phyloP scores from a whole-genome alignment of 2,329 filamentous ascomycete species.

The Leptographium procerum region DNA sequence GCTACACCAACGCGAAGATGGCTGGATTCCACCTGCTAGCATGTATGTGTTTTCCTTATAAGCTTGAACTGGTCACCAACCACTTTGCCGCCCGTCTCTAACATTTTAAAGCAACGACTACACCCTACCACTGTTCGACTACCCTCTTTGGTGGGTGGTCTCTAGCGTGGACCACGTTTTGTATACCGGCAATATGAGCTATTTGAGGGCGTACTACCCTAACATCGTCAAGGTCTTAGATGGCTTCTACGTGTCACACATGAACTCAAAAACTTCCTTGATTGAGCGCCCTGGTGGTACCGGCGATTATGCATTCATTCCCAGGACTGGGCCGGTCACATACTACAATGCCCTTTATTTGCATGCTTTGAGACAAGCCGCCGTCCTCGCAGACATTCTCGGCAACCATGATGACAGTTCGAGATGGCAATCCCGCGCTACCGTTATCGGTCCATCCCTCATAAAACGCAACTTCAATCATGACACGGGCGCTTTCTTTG shows the following conservation, averaged over 20 bases:
- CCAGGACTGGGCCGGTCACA: constrained; percentile 32
- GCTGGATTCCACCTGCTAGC: constrained; percentile 42
- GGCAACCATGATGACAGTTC: constrained; percentile 21
- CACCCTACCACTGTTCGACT: constrained; percentile 36
- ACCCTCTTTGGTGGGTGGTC: constrained; percentile 41
- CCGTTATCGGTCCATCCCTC: constrained; percentile 23
- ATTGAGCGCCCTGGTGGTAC: constrained; percentile 30
- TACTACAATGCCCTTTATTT: constrained; percentile 43
- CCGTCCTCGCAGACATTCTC: constrained; percentile 26
- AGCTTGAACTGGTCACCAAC: neutral
- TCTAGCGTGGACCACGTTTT: constrained; percentile 36
- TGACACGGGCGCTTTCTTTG: constrained; percentile 31
- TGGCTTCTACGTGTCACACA: constrained; percentile 31
- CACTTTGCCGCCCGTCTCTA: neutral
- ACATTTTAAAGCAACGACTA: constrained; percentile 26
- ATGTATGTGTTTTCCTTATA: constrained; percentile 24
- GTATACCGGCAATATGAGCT: constrained; percentile 35
- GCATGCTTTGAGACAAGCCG: constrained; percentile 31
- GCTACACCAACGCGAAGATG: constrained; percentile 35
- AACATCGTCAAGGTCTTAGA: constrained; percentile 30
- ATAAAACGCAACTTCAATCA: constrained; percentile 29
- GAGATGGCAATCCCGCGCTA: constrained; percentile 28
- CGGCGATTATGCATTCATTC: constrained; percentile 41
- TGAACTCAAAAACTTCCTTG: constrained; percentile 26
- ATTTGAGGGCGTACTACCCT: constrained; percentile 28